Percentiles rank a stretch among this genome's conserved stretches.
These are phyloP conservation scores for Corynascus novoguineensis DNA, from an alignment of 495 filamentous ascomycete genomes.

Conservation along the genomic window DNA sequence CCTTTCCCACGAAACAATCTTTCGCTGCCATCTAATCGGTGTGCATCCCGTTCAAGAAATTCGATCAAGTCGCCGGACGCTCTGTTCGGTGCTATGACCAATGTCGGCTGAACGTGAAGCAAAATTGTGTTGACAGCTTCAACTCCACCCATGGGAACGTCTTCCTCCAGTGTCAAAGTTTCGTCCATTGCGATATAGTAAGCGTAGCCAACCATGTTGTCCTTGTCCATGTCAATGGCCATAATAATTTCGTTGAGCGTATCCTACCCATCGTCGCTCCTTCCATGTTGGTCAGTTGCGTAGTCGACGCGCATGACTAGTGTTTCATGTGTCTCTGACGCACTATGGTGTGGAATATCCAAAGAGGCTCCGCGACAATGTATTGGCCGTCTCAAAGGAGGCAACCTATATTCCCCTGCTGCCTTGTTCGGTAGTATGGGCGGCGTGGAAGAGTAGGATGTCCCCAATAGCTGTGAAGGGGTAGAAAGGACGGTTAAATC, in stretches of 20 bases:
- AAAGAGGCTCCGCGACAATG: not conserved
- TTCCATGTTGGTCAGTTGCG: not conserved
- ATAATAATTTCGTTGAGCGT: conserved; percentile 71
- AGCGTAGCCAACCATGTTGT: conserved; percentile 73
- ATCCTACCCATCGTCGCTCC: conserved; percentile 36
- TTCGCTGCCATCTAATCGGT: conserved; percentile 33
- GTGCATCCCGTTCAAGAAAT: conserved; percentile 40
- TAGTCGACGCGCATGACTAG: not conserved
- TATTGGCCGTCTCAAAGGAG: not conserved
- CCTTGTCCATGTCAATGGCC: conserved; percentile 71
- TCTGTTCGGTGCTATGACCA: conserved; percentile 67
- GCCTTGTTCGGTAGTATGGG: not conserved
- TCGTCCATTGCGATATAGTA: conserved; percentile 77
- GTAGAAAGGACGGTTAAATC: not conserved
- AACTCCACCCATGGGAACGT: conserved; percentile 63
- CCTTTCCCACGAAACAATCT: conserved; percentile 22
- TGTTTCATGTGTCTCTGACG: not conserved
- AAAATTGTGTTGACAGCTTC: conserved; percentile 73
- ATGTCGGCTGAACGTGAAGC: conserved; percentile 71
- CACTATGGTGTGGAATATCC: not conserved
- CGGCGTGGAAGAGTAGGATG: not conserved
- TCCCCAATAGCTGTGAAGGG: not conserved
- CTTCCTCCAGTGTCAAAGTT: conserved; percentile 72
- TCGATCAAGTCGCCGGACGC: conserved; percentile 56
- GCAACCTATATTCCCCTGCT: not conserved